phyloP scores from a whole-genome alignment of 148 eudicot species.

The Bassia scoparia region DNA sequence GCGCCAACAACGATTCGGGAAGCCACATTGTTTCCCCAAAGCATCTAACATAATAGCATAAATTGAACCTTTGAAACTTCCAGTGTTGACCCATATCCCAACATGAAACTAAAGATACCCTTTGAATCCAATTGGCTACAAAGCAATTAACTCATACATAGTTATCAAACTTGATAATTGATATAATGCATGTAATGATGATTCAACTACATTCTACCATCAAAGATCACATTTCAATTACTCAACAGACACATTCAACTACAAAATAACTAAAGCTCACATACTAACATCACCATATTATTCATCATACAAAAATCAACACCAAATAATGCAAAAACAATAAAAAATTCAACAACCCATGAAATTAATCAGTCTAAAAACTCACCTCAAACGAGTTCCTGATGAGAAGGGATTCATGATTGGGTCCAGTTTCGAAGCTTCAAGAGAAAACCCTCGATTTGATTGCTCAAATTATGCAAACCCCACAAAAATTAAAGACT shows the following conservation, averaged over 20 bases:
- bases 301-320: neutral
- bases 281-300: neutral
- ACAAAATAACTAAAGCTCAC: neutral
- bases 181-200: too few relatives aligned
- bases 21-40: constrained; percentile 2
- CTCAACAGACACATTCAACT: neutral
- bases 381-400: constrained; percentile 87
- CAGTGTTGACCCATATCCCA: neutral
- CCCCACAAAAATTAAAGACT: neutral
- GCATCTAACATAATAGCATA: neutral
- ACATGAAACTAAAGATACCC: neutral
- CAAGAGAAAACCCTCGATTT: constrained; percentile 14
- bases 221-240: neutral
- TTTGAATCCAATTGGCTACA: neutral
- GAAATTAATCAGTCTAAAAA: neutral
- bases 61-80: neutral
- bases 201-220: neutral
- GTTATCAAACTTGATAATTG: neutral
- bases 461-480: constrained; percentile 2
- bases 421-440: constrained; percentile 29
- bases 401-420: constrained; percentile 95
- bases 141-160: neutral
- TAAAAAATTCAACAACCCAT: constrained; percentile 3
- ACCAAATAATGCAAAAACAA: neutral
- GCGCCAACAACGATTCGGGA: neutral